These are phyloP conservation scores for Tetrapisispora pingtungensis DNA, from an alignment of 805 yeast genomes.

Conservation along the genomic window DNA sequence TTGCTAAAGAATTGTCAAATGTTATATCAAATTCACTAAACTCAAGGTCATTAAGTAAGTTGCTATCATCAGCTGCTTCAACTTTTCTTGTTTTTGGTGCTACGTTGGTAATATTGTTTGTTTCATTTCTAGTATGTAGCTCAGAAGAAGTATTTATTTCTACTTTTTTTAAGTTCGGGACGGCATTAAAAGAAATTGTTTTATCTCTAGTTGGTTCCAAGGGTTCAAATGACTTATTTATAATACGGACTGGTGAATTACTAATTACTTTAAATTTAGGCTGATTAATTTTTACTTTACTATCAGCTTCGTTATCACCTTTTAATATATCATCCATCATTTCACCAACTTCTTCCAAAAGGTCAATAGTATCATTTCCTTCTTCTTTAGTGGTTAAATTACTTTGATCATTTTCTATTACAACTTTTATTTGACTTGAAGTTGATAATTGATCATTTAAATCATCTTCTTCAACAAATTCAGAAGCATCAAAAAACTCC, in stretches of 20 bases:
- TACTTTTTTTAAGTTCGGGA: neutral
- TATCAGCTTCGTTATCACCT: neutral
- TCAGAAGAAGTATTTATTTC: neutral
- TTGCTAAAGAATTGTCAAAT: constrained; percentile 14
- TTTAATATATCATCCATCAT: constrained; percentile 2
- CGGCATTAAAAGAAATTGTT: neutral
- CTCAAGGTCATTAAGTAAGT: constrained; percentile 20
- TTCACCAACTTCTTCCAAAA: constrained; percentile 2
- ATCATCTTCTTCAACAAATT: neutral
- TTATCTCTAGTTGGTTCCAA: neutral
- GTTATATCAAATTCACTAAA: constrained; percentile 28
- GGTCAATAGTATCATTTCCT: neutral
- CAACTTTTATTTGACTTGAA: neutral
- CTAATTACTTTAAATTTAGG: constrained; percentile 15
- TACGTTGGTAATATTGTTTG: too few species aligned
- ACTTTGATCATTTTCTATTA: neutral
- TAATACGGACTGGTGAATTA: constrained; percentile 16
- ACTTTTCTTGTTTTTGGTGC: too few species aligned
- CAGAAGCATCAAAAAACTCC: neutral
- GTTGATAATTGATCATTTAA: neutral
- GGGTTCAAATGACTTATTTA: constrained; percentile 1
- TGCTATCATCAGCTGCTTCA: too few species aligned
- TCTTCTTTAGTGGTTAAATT: neutral
- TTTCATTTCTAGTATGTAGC: neutral
- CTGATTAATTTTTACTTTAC: neutral